phyloP scores from a whole-genome alignment of 306 rosid genomes.

The Quercus engelmannii region DNA sequence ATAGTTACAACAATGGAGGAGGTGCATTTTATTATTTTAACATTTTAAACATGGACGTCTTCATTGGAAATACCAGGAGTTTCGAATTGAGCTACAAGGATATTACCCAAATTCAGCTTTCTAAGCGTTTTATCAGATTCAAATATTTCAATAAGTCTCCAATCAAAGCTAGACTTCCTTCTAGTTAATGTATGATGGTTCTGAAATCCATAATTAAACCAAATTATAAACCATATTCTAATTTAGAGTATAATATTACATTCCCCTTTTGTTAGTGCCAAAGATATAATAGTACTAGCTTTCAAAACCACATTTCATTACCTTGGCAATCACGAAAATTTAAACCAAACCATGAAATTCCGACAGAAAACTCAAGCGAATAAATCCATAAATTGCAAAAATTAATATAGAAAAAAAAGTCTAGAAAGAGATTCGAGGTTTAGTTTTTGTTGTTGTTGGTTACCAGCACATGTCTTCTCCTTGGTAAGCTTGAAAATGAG shows the following conservation, averaged over 20 bases:
- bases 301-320: neutral
- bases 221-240: too few species aligned
- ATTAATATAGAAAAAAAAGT: neutral
- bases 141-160: neutral
- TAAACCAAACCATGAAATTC: too few species aligned
- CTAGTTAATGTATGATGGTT: neutral
- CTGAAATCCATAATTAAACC: neutral
- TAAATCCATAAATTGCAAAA: neutral
- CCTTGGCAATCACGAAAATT: neutral
- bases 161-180: neutral
- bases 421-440: neutral
- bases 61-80: too few species aligned
- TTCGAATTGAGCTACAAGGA: too few species aligned
- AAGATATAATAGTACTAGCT: too few species aligned
- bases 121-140: neutral
- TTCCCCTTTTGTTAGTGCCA: too few species aligned
- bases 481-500: conserved; percentile 66
- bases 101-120: neutral
- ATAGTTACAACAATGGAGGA: too few species aligned
- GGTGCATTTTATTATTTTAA: too few species aligned
- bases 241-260: too few species aligned
- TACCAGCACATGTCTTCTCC: conserved; percentile 72
- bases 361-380: too few species aligned
- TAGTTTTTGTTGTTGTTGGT: neutral
- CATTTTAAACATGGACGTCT: too few species aligned